Evolutionary conservation across 225 moss, liverwort and hornwort species (phyloP).

Genomic region (Pleurozium schreberi): DNA sequence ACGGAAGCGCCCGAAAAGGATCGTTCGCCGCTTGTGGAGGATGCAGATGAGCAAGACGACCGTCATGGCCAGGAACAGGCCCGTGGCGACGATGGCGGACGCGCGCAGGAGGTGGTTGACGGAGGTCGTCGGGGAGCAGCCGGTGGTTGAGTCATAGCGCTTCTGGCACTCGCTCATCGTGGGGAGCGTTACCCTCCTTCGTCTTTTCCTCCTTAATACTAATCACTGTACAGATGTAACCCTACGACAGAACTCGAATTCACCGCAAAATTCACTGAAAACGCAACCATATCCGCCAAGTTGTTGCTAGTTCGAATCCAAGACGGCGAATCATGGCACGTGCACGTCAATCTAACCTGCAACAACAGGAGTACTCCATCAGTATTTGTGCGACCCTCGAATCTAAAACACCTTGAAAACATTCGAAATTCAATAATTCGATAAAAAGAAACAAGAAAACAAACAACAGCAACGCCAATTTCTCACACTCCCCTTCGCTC

Average conservation of each 20-base stretch:
- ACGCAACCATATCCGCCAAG: background rate
- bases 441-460: background rate
- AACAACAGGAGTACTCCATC: background rate
- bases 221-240: background rate
- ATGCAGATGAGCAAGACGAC: conserved; percentile 23
- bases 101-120: conserved; percentile 14
- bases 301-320: background rate
- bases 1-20: background rate
- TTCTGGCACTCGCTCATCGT: conserved; percentile 28
- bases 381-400: background rate
- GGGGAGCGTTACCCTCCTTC: background rate
- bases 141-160: background rate
- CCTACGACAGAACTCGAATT: background rate
- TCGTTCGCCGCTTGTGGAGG: conserved; percentile 17
- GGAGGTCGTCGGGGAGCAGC: background rate
- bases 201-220: background rate
- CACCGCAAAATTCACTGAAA: background rate
- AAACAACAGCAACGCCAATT: background rate
- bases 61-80: conserved; percentile 16
- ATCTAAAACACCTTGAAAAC: background rate
- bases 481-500: background rate
- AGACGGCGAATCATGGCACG: background rate
- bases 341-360: background rate
- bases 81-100: conserved; percentile 20
- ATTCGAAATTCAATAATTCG: background rate